A percentile compares a stretch with the other conserved stretches of the same genome.
These are phyloP conservation scores for Psilocybe tampanensis DNA, from an alignment of 768 basidiomycete genomes.

Conservation along the genomic window DNA sequence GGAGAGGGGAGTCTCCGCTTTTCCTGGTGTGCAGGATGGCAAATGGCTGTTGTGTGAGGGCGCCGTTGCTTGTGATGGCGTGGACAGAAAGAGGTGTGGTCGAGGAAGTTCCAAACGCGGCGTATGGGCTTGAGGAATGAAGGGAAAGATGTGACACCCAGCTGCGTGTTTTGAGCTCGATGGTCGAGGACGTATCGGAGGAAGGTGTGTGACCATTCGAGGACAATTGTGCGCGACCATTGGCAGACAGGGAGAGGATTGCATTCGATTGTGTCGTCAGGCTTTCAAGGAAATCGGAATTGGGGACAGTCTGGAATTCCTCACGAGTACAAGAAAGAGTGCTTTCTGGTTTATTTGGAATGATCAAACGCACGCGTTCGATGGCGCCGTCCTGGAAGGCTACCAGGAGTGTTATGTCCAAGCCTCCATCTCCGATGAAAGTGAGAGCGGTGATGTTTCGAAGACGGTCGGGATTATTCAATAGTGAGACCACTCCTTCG, in stretches of 20 bases:
- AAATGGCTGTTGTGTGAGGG: slow-evolving; percentile 48
- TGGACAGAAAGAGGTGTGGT: slow-evolving; percentile 61
- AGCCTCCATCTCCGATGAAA: slow-evolving; percentile 46
- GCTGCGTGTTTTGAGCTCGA: slow-evolving; percentile 54
- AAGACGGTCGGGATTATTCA: slow-evolving; percentile 29
- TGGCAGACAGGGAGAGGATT: slow-evolving; percentile 60
- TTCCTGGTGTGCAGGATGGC: slow-evolving; percentile 47
- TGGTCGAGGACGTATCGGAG: slow-evolving; percentile 15
- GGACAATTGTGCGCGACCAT: slow-evolving; percentile 18
- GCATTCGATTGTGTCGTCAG: slow-evolving; percentile 46
- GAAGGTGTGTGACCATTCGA: slow-evolving; percentile 1
- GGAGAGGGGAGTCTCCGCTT: slow-evolving; percentile 18
- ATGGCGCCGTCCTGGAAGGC: slow-evolving; percentile 63
- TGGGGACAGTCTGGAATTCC: slow-evolving; percentile 32
- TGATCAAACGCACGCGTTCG: slow-evolving; percentile 41
- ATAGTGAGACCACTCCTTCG: slow-evolving; percentile 49
- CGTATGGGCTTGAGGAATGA: slow-evolving; percentile 55
- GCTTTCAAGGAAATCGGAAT: slow-evolving; percentile 55
- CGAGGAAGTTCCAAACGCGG: slow-evolving; percentile 69
- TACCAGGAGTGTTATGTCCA: slow-evolving; percentile 49
- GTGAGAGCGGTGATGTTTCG: slow-evolving; percentile 59
- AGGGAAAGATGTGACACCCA: slow-evolving; percentile 67
- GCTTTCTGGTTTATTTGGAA: slow-evolving; percentile 1
- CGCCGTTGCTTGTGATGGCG: slow-evolving; percentile 44
- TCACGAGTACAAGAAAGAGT: slow-evolving; percentile 23